These are phyloP conservation scores for Lasiosphaeria ovina DNA, from an alignment of 495 filamentous ascomycete genomes.

Conservation along the genomic window DNA sequence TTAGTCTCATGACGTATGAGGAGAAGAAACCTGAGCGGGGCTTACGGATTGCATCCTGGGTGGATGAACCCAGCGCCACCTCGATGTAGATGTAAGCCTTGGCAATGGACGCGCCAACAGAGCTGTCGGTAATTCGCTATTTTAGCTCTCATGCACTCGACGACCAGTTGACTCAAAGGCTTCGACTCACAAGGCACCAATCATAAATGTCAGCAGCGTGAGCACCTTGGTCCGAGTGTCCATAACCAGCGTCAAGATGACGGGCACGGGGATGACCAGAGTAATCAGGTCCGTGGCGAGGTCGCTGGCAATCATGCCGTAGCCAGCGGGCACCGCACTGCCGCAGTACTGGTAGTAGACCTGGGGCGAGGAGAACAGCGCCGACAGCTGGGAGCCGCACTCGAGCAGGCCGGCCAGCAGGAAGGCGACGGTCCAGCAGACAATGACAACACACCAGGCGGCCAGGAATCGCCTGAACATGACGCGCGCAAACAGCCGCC, in stretches of 20 bases:
- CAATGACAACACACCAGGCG: conserved; percentile 17
- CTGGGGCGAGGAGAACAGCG: conserved; percentile 9
- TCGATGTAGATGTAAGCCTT: conserved; percentile 23
- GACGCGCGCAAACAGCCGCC: conserved; percentile 20
- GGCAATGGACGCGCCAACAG: conserved; percentile 19
- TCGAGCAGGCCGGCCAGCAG: conserved; percentile 13
- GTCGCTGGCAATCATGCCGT: conserved; percentile 20
- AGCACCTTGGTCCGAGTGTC: conserved; percentile 12
- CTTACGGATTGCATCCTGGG: conserved; percentile 22
- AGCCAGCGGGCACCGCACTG: conserved; percentile 9
- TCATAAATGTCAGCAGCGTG: conserved; percentile 17
- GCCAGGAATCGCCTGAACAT: conserved; percentile 21
- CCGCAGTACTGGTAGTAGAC: conserved; percentile 15
- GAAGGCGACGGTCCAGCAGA: conserved; percentile 15
- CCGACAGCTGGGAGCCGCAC: conserved; percentile 17
- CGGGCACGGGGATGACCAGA: conserved; percentile 20
- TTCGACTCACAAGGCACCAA: conserved; percentile 21
- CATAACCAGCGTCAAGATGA: conserved; percentile 17
- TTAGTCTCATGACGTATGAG: conserved; percentile 5
- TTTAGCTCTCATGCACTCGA: neutral
- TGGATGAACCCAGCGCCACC: conserved; percentile 1
- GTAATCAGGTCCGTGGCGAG: conserved; percentile 21
- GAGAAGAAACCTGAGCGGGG: neutral
- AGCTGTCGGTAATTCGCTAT: conserved; percentile 1
- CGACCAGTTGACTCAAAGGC: neutral